These are phyloP conservation scores for Lagerstroemia speciosa DNA, from an alignment of 345 rosid species.

Conservation along the genomic window DNA sequence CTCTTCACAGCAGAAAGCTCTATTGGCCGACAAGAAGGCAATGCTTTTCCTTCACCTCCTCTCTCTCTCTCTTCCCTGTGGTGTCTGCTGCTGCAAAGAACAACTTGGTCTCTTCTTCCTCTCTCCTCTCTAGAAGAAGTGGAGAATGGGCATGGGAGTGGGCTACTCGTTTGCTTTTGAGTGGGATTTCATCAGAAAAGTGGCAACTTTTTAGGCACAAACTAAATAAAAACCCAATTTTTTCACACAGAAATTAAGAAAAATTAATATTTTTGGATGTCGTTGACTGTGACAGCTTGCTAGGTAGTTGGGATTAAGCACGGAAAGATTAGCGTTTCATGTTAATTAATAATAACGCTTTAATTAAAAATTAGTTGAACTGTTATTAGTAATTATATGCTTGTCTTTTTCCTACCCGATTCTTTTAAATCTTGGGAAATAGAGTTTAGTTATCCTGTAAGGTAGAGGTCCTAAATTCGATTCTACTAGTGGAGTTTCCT, in stretches of 20 bases:
- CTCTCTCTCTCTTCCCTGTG: neutral
- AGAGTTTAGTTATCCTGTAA: too few relatives aligned
- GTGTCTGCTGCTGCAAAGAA: neutral
- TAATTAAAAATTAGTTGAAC: neutral
- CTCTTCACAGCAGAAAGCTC: neutral
- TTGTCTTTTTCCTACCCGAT: neutral
- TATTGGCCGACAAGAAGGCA: conserved; percentile 3
- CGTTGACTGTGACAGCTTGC: neutral
- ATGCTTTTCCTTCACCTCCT: neutral
- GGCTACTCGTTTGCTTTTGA: neutral
- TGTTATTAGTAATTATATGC: neutral
- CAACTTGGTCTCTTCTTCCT: neutral
- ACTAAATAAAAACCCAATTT: neutral
- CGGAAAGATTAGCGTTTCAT: neutral
- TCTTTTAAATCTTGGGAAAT: neutral
- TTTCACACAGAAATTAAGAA: neutral
- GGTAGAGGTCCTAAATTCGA: too few relatives aligned
- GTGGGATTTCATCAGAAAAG: conserved; percentile 1
- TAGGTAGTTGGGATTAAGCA: conserved; percentile 1
- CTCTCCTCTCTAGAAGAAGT: neutral
- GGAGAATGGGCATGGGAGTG: neutral
- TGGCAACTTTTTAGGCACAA: neutral
- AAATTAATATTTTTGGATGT: neutral
- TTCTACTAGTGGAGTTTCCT: too few relatives aligned
- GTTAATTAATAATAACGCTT: neutral